Conservation (phyloP, 768 basidiomycete genomes). For the Boletus bicolor region DNA sequence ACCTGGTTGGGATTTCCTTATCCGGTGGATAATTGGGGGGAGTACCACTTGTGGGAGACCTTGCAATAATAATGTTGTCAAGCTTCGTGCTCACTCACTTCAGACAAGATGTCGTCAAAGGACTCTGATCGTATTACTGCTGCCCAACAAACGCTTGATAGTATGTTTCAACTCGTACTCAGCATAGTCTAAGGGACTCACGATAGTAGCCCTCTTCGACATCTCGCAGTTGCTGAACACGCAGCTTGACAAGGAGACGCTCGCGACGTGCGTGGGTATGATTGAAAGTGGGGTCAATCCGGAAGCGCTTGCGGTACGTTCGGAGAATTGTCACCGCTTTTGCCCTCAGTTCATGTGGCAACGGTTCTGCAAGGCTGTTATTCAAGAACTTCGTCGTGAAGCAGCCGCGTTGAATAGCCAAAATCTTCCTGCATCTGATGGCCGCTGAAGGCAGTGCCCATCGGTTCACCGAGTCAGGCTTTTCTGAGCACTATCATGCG, state of each 20-base stretch:
- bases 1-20: conserved; percentile 7
- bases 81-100: background rate
- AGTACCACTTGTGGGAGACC: background rate
- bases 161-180: conserved; percentile 38
- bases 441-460: conserved; percentile 14
- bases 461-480: background rate
- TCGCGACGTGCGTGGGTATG: conserved; percentile 90
- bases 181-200: conserved; percentile 2
- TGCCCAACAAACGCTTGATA: conserved; percentile 69
- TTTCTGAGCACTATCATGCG: background rate
- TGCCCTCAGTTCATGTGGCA: conserved; percentile 3
- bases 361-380: conserved; percentile 56
- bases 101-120: conserved; percentile 36
- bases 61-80: background rate
- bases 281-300: conserved; percentile 92
- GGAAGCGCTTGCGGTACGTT: conserved; percentile 80
- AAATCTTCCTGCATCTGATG: conserved; percentile 18
- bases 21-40: background rate
- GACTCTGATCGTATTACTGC: conserved; percentile 60
- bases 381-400: conserved; percentile 80
- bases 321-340: conserved; percentile 5
- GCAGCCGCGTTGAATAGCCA: conserved; percentile 41
- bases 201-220: conserved; percentile 67
- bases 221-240: conserved; percentile 89
- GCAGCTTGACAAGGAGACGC: conserved; percentile 82